phyloP scores from a whole-genome alignment of 306 rosid genomes.

The Urtica urens region DNA sequence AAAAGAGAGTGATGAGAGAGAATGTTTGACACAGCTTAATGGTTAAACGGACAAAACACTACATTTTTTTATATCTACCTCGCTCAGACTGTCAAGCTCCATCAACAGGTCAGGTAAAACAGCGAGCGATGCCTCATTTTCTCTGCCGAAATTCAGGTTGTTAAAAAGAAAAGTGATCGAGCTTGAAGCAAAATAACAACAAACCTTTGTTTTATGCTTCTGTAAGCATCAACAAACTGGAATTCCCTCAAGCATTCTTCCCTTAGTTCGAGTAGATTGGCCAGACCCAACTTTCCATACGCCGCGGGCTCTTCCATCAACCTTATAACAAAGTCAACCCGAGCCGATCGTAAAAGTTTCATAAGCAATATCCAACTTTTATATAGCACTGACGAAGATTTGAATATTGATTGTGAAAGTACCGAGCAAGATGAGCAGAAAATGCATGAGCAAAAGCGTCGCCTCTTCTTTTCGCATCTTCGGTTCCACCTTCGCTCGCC shows the following conservation, averaged over 20 bases:
- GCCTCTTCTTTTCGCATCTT: conserved; percentile 96
- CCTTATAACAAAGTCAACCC: conserved; percentile 33
- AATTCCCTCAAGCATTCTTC: conserved; percentile 99
- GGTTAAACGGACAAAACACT: conserved; percentile 10
- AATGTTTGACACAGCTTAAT: too few species aligned
- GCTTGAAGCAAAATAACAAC: background rate
- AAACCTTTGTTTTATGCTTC: conserved; percentile 93
- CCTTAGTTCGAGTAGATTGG: conserved; percentile 90
- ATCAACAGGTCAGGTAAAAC: conserved; percentile 81
- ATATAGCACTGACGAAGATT: conserved; percentile 6
- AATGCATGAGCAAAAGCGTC: conserved; percentile 95
- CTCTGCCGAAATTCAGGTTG: conserved; percentile 33
- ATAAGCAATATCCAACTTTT: background rate
- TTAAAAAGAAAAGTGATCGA: background rate
- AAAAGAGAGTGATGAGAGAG: too few species aligned
- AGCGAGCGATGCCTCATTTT: conserved; percentile 98
- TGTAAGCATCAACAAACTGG: conserved; percentile 87
- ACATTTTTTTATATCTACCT: conserved; percentile 39
- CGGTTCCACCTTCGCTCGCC: conserved; percentile 98
- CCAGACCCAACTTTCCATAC: conserved; percentile 88
- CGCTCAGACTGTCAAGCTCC: conserved; percentile 88
- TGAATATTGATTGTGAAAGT: conserved; percentile 8
- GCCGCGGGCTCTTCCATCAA: conserved; percentile 98
- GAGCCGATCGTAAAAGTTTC: background rate
- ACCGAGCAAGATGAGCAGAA: conserved; percentile 94